Percentiles rank a stretch among this genome's conserved stretches.
Conservation (phyloP, 1,284 basidiomycete species). For the Quambalaria eucalypti region DNA sequence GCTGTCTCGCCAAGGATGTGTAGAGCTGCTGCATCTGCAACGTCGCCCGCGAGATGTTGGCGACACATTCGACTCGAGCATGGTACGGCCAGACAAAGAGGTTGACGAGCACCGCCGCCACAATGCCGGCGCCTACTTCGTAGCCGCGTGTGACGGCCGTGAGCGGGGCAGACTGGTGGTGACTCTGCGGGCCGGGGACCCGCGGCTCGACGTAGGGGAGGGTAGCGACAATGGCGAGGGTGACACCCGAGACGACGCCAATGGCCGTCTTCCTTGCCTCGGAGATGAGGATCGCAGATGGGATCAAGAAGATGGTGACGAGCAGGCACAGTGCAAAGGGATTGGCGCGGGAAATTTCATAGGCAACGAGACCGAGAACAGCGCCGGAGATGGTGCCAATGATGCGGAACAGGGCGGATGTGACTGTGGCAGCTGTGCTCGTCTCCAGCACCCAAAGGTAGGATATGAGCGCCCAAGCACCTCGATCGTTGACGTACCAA, state of each 20-base stretch:
- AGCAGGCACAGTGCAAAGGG: conserved; percentile 49
- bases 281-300: conserved; percentile 48
- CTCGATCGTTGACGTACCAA: conserved; percentile 48
- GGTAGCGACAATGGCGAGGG: conserved; percentile 45
- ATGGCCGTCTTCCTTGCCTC: conserved; percentile 43
- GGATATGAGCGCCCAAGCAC: conserved; percentile 48
- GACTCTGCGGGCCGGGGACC: neutral
- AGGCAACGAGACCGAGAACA: conserved; percentile 48
- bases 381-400: conserved; percentile 50
- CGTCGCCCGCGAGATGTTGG: conserved; percentile 17
- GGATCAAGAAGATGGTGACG: conserved; percentile 44
- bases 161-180: conserved; percentile 6
- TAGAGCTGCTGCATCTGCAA: conserved; percentile 30
- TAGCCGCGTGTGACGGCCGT: conserved; percentile 31
- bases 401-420: conserved; percentile 49
- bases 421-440: conserved; percentile 50
- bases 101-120: conserved; percentile 36
- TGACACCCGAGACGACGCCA: conserved; percentile 48
- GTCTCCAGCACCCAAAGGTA: conserved; percentile 51
- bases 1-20: conserved; percentile 33
- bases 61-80: conserved; percentile 29
- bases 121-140: conserved; percentile 38
- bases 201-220: conserved; percentile 44
- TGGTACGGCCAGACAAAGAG: conserved; percentile 38
- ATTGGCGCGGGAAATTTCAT: conserved; percentile 48